Conservation (phyloP, 768 basidiomycete genomes). For the Tylopilus cervinicoccineus region DNA sequence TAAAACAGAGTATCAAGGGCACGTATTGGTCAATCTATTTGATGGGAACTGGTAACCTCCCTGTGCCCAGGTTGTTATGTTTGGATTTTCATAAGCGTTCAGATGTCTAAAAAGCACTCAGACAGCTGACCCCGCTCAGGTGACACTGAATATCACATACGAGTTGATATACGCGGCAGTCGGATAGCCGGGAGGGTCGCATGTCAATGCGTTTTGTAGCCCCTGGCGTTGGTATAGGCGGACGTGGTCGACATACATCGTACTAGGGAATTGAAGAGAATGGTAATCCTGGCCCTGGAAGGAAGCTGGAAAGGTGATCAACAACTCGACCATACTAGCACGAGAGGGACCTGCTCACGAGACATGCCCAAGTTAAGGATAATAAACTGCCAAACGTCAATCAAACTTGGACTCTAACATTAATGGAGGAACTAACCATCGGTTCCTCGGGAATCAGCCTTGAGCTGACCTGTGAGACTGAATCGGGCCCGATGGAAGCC, state of each 20-base stretch:
- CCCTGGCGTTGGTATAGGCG: conserved; percentile 82
- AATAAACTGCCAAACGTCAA: conserved; percentile 51
- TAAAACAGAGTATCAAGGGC: conserved; percentile 15
- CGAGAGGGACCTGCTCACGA: conserved; percentile 32
- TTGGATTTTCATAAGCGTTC: conserved; percentile 72
- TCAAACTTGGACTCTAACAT: not conserved
- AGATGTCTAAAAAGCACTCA: conserved; percentile 24
- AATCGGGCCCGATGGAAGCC: conserved; percentile 64
- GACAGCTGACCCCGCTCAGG: conserved; percentile 6
- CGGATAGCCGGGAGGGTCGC: conserved; percentile 74
- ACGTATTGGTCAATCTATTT: conserved; percentile 40
- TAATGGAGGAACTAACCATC: conserved; percentile 56
- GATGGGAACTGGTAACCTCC: conserved; percentile 75
- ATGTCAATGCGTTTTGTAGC: conserved; percentile 63
- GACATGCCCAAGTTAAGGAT: conserved; percentile 86
- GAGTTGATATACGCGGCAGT: conserved; percentile 75
- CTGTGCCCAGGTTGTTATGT: conserved; percentile 80
- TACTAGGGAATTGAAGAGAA: conserved; percentile 64
- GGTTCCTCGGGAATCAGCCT: conserved; percentile 86
- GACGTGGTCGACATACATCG: conserved; percentile 88
- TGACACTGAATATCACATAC: conserved; percentile 34
- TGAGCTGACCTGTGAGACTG: conserved; percentile 50
- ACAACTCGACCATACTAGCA: not conserved
- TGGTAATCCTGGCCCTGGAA: conserved; percentile 49
- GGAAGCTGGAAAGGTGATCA: conserved; percentile 36